These are phyloP conservation scores for Phytophthora pseudosyringae DNA, from an alignment of 352 stramenopile species.

Conservation along the genomic window DNA sequence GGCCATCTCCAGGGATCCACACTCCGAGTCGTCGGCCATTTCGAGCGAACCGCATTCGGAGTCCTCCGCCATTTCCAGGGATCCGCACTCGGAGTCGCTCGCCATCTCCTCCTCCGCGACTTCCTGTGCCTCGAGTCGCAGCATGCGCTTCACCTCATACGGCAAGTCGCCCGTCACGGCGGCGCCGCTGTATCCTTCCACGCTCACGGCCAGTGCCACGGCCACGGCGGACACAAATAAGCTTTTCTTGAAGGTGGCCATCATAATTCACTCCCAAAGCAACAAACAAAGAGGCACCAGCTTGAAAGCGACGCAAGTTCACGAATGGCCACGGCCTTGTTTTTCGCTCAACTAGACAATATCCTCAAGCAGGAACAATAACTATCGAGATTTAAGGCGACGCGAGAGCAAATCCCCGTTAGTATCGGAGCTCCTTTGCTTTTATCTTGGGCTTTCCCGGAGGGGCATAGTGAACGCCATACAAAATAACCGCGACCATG, in stretches of 20 bases:
- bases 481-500: conserved; percentile 19
- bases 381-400: conserved; percentile 21
- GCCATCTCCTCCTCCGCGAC: conserved; percentile 31
- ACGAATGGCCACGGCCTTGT: conserved; percentile 24
- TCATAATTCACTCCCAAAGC: conserved; percentile 23
- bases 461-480: conserved; percentile 18
- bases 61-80: conserved; percentile 32
- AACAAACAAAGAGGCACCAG: conserved; percentile 8
- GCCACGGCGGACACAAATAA: conserved; percentile 36
- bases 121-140: conserved; percentile 23
- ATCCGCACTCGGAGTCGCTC: conserved; percentile 35
- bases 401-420: conserved; percentile 15
- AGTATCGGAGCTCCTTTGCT: conserved; percentile 16
- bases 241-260: conserved; percentile 37
- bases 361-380: neutral
- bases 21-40: conserved; percentile 26
- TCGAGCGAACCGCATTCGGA: conserved; percentile 4
- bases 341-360: conserved; percentile 3
- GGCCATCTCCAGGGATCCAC: conserved; percentile 10
- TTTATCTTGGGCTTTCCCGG: conserved; percentile 25
- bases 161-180: conserved; percentile 6
- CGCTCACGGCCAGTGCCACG: conserved; percentile 24
- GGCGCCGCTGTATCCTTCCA: conserved; percentile 28
- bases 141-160: conserved; percentile 32
- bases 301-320: conserved; percentile 31